These are phyloP conservation scores for Pyricularia pennisetigena DNA, from an alignment of 2,329 filamentous ascomycete genomes.

Conservation along the genomic window DNA sequence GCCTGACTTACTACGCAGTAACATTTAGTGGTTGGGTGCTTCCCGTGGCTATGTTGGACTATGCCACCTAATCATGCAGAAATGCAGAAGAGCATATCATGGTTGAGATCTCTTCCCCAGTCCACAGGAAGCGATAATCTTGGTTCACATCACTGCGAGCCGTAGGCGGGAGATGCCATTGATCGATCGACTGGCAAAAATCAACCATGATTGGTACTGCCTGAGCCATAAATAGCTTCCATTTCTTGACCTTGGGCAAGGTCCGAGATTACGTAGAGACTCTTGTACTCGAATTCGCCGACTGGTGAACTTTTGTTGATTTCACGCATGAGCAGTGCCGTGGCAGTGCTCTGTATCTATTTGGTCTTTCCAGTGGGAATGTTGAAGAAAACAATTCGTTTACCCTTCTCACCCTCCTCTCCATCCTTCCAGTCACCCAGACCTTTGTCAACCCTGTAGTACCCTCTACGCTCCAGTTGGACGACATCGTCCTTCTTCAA, in stretches of 20 bases:
- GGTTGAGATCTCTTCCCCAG: neutral
- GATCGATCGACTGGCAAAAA: neutral
- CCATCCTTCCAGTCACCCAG: constrained; percentile 38
- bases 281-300: neutral
- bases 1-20: neutral
- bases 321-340: neutral
- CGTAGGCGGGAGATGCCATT: neutral
- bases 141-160: neutral
- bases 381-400: constrained; percentile 42
- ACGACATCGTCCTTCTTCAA: constrained; percentile 86
- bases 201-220: neutral
- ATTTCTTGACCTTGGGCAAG: neutral
- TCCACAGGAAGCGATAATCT: neutral
- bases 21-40: neutral
- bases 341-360: constrained; percentile 14
- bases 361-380: constrained; percentile 47
- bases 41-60: neutral
- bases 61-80: neutral
- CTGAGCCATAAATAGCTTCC: neutral
- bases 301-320: neutral
- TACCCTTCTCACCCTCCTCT: constrained; percentile 36
- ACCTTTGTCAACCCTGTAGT: constrained; percentile 73
- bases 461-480: constrained; percentile 89
- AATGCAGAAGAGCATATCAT: neutral
- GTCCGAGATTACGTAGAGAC: neutral